Conservation (phyloP, 148 eudicot species). For the Gaultheria prostrata region DNA sequence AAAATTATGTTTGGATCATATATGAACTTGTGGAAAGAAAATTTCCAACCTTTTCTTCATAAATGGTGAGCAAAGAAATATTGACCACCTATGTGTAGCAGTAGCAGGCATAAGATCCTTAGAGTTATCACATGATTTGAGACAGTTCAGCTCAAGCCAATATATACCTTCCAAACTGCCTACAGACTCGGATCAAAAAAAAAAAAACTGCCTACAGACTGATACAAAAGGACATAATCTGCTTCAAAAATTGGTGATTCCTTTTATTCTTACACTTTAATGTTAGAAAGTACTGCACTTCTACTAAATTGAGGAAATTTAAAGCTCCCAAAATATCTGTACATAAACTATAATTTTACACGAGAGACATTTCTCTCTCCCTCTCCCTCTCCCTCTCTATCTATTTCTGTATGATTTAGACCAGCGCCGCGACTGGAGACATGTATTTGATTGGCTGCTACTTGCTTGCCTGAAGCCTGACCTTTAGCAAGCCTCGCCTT, state of each 20-base stretch:
- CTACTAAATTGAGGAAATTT: not conserved
- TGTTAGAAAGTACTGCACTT: not conserved
- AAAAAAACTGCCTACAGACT: not conserved
- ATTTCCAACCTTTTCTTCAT: not conserved
- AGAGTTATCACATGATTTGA: not conserved
- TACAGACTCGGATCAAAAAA: no score
- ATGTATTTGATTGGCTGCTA: constrained; percentile 1
- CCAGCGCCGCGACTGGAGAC: constrained; percentile 11
- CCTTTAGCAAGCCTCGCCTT: constrained; percentile 45
- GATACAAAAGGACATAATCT: not conserved
- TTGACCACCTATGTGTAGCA: not conserved
- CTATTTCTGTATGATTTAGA: not conserved
- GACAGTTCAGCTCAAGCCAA: not conserved
- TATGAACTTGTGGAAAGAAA: not conserved
- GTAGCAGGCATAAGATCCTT: no score
- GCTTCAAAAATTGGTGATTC: not conserved
- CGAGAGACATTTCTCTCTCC: not conserved
- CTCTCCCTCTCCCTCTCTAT: constrained; percentile 15
- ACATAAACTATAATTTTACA: constrained; percentile 16
- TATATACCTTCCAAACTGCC: not conserved
- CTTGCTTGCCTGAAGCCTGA: constrained; percentile 20
- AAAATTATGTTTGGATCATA: not conserved
- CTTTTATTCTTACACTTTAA: constrained; percentile 10
- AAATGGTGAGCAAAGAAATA: not conserved
- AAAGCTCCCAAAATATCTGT: constrained; percentile 10